Evolutionary conservation across 139 green algal species (phyloP).

Genomic region (Spirogloea muscicola): DNA sequence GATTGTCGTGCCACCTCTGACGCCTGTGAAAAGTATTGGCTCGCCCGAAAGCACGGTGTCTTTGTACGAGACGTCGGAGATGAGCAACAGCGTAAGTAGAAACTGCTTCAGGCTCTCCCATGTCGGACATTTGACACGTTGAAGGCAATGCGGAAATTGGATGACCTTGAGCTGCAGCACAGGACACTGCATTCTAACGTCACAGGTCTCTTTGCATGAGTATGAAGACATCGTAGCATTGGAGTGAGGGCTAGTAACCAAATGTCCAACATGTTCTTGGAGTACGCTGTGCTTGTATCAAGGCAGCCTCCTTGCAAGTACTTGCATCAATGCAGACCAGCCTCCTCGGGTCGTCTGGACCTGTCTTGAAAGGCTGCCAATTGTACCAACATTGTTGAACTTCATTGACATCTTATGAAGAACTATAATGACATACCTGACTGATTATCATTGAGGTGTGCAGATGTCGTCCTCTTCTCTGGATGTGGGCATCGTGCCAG

Average conservation of each 20-base stretch:
- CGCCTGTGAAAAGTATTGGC: neutral
- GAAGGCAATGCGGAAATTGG: too few species aligned
- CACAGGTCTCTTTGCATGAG: too few species aligned
- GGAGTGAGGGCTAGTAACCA: too few species aligned
- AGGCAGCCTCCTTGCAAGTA: neutral
- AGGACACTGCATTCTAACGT: too few species aligned
- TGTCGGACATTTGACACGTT: too few species aligned
- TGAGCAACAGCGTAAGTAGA: neutral
- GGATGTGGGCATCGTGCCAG: conserved; percentile 19
- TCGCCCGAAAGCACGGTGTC: neutral
- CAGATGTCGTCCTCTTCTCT: conserved; percentile 35
- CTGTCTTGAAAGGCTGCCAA: neutral
- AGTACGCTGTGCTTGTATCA: neutral
- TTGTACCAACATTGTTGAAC: neutral
- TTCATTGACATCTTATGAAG: neutral
- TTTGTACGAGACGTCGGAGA: neutral
- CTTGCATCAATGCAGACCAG: neutral
- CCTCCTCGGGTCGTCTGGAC: neutral
- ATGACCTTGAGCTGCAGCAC: too few species aligned
- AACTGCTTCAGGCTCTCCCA: neutral
- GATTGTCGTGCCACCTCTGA: neutral
- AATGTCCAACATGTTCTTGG: too few species aligned
- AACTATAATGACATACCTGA: neutral
- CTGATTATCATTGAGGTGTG: neutral
- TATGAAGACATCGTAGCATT: too few species aligned